Percentiles rank a stretch among this genome's conserved stretches.
Evolutionary conservation across 2,329 filamentous ascomycete species (phyloP).

Genomic region (Allantophomopsis lycopodina): DNA sequence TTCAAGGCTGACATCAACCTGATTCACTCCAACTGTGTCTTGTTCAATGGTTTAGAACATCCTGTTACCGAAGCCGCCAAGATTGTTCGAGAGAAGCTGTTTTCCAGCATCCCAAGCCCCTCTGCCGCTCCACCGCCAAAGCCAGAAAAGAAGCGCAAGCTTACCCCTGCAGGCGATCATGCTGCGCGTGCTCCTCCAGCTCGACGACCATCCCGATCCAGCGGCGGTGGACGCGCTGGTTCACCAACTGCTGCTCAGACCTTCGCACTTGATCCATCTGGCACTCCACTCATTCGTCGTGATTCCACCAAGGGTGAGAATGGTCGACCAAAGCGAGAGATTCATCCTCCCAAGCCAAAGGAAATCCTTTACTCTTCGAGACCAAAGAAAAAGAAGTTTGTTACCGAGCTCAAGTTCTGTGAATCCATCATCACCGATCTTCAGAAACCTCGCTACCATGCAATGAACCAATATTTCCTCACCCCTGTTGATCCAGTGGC

Average conservation of each 20-base stretch:
- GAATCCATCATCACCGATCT: slow-evolving; percentile 70
- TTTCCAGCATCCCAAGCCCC: slow-evolving; percentile 42
- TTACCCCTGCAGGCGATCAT: slow-evolving; percentile 22
- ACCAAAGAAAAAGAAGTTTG: slow-evolving; percentile 81
- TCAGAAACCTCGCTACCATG: slow-evolving; percentile 56
- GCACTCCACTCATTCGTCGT: slow-evolving; percentile 70
- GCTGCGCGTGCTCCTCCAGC: slow-evolving; percentile 18
- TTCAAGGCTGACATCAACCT: slow-evolving; percentile 64
- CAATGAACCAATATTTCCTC: slow-evolving; percentile 62
- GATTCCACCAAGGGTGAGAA: slow-evolving; percentile 69
- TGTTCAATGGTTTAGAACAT: slow-evolving; percentile 75
- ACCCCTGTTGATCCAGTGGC: slow-evolving; percentile 85
- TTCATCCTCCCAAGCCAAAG: slow-evolving; percentile 80
- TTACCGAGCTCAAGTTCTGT: slow-evolving; percentile 82
- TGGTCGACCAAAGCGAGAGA: slow-evolving; percentile 78
- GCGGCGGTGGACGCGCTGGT: slow-evolving; percentile 16
- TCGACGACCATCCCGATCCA: slow-evolving; percentile 21
- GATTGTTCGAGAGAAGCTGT: slow-evolving; percentile 43
- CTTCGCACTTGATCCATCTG: slow-evolving; percentile 67
- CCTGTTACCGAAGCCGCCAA: slow-evolving; percentile 47
- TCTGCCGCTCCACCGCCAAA: slow-evolving; percentile 43
- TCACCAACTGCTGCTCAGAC: slow-evolving; percentile 30
- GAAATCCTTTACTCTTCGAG: slow-evolving; percentile 81
- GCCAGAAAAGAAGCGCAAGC: slow-evolving; percentile 44
- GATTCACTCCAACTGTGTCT: slow-evolving; percentile 64